phyloP scores from a whole-genome alignment of 805 yeast genomes.

The Suhomyces tanzawaensis region DNA sequence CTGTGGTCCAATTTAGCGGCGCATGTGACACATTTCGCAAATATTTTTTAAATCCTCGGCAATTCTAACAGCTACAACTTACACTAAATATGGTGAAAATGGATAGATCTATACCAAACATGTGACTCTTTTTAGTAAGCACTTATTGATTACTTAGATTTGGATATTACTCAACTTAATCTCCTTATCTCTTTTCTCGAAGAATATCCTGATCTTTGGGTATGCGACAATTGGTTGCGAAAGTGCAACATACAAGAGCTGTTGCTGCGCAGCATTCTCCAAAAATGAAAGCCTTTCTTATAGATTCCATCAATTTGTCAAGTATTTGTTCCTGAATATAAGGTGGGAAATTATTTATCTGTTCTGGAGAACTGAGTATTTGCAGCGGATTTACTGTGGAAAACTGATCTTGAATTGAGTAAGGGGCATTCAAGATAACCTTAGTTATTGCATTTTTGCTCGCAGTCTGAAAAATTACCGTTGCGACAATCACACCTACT shows the following conservation, averaged over 20 bases:
- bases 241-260: constrained; percentile 7
- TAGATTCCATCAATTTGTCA: constrained; percentile 10
- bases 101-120: too few relatives aligned
- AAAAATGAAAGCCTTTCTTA: constrained; percentile 7
- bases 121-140: too few relatives aligned
- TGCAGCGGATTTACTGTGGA: constrained; percentile 1
- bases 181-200: background rate
- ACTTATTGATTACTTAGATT: too few relatives aligned
- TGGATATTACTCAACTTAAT: too few relatives aligned
- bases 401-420: constrained; percentile 5
- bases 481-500: constrained; percentile 10
- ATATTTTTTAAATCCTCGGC: too few relatives aligned
- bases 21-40: too few relatives aligned
- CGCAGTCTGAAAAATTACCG: constrained; percentile 9
- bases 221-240: constrained; percentile 13
- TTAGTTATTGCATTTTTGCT: constrained; percentile 2
- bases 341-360: constrained; percentile 9
- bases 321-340: constrained; percentile 4
- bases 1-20: too few relatives aligned
- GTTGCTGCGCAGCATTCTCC: constrained; percentile 10
- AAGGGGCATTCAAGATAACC: constrained; percentile 6
- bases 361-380: constrained; percentile 10
- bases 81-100: too few relatives aligned
- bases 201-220: constrained; percentile 12
- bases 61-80: too few relatives aligned